Conservation (phyloP, 2,329 filamentous ascomycete species). For the Bimuria novae-zelandiae region DNA sequence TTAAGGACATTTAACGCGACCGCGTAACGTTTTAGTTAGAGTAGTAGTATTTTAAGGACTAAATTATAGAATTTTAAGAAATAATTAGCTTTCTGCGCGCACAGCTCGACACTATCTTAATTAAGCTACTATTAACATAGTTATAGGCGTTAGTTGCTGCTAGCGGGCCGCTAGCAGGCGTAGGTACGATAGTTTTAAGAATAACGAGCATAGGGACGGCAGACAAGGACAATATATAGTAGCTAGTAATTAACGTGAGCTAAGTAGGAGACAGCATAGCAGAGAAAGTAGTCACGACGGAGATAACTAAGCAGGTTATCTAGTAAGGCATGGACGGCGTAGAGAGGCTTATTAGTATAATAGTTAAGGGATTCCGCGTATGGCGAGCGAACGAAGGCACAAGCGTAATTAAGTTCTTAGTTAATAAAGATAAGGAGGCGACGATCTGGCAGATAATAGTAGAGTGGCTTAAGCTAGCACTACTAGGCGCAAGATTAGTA, state of each 20-base stretch:
- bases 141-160: slow-evolving; percentile 14
- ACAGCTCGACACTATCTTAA: slow-evolving; percentile 13
- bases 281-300: slow-evolving; percentile 12
- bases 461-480: too few relatives aligned
- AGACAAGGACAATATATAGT: slow-evolving; percentile 7
- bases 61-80: slow-evolving; percentile 6
- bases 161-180: slow-evolving; percentile 5
- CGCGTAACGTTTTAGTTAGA: too few relatives aligned
- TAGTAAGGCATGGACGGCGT: slow-evolving; percentile 15
- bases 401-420: slow-evolving; percentile 20
- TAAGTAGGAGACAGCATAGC: slow-evolving; percentile 2
- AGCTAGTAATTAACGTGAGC: slow-evolving; percentile 16
- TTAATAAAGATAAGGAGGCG: slow-evolving; percentile 19
- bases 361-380: slow-evolving; percentile 13
- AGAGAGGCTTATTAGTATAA: slow-evolving; percentile 9
- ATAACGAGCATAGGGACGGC: slow-evolving; percentile 4
- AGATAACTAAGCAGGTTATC: slow-evolving; percentile 12
- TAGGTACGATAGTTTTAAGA: slow-evolving; percentile 1
- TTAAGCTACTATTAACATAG: slow-evolving; percentile 6
- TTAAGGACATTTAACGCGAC: slow-evolving; percentile 1
- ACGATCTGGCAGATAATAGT: too few relatives aligned
- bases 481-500: too few relatives aligned
- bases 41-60: slow-evolving; percentile 9
- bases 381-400: slow-evolving; percentile 12
- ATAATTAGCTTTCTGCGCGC: slow-evolving; percentile 6